Conservation (phyloP, 192 early-diverging fungal genomes). For the Coemansia guatemalensis region DNA sequence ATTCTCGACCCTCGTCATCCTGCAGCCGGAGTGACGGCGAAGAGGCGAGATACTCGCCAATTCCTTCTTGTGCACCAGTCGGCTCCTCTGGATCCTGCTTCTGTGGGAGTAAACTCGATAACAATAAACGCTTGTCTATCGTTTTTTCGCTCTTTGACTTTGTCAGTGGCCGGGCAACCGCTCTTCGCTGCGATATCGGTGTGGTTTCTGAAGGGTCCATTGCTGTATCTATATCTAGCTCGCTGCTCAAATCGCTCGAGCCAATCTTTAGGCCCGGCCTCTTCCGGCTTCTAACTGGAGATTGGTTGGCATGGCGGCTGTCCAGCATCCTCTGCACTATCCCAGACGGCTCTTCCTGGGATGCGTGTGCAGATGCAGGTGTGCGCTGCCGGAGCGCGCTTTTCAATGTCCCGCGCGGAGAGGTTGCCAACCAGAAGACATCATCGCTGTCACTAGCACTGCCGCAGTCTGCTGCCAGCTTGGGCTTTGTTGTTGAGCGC, state of each 20-base stretch:
- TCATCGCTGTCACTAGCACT: conserved; percentile 15
- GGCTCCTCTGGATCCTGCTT: neutral
- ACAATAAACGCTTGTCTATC: conserved; percentile 38
- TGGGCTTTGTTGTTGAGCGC: neutral
- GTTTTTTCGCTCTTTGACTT: conserved; percentile 30
- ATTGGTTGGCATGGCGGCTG: conserved; percentile 14
- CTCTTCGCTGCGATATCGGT: conserved; percentile 26
- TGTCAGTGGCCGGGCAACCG: conserved; percentile 27
- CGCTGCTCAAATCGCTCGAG: conserved; percentile 22
- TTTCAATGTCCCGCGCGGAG: conserved; percentile 41
- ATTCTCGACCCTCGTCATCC: neutral
- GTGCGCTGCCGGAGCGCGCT: conserved; percentile 36
- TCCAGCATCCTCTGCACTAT: conserved; percentile 50
- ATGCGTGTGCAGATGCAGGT: neutral
- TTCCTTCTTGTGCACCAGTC: neutral
- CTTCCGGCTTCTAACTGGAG: neutral
- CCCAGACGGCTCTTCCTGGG: conserved; percentile 4
- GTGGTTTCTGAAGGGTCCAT: conserved; percentile 19
- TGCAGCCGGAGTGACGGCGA: neutral
- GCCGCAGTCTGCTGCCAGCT: neutral
- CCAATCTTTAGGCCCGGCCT: conserved; percentile 1
- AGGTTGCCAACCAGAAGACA: conserved; percentile 48
- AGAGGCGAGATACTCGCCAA: neutral
- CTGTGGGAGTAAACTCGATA: conserved; percentile 31
- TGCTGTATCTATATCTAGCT: conserved; percentile 6